Base-by-base conservation (phyloP, 371 early-diverging fungal genomes). In the Mucor circinelloides region DNA sequence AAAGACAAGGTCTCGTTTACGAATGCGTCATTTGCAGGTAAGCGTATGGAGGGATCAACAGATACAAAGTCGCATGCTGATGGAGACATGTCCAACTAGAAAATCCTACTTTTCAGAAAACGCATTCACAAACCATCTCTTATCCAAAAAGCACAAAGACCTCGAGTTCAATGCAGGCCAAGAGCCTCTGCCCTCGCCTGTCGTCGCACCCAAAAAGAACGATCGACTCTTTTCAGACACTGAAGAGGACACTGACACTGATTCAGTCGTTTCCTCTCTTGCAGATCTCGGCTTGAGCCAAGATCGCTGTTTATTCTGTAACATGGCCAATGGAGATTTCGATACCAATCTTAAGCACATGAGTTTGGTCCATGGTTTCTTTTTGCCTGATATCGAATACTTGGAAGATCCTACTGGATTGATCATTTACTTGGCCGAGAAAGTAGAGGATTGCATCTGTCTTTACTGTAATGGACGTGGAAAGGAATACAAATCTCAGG, bases 391-490 rank as follows among this genome's bases (percentile, higher is more conserved):
- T 77, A 78, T 91, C 27, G 98, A 98, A 77, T 97, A 91, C 70
- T 75, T 99, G 32, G 89, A 87, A 3, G 95, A 98, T 67, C 70
- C 93, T 17, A 85, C 85, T 31, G 99, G 98, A 3, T 78, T 99
- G 72, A 80, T 99, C 60, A 75, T 80, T 63, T 97, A 96, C 75
- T 80, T 99, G 32, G 95, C 91, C 8, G 96, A 96, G 73, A 99
- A 98, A 79, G 83, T 99, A 68, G 89, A 96, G 12, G 94, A 90
- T 63, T 91, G 94, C 77, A 85, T 93, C 15, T 99, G 99, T 73
- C 66, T 99, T 21, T 95, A 91, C 81, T 99, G 99, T 79, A 95
- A 97, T 70, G 96, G 95, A 32, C 91, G 91, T 59, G 98, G 97
- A 0, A 88, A 92, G 52, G 88, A 89, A 60, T 84, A 93, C 77